Evolutionary conservation across 805 yeast genomes (phyloP).

Genomic region (Kuraishia cidri): DNA sequence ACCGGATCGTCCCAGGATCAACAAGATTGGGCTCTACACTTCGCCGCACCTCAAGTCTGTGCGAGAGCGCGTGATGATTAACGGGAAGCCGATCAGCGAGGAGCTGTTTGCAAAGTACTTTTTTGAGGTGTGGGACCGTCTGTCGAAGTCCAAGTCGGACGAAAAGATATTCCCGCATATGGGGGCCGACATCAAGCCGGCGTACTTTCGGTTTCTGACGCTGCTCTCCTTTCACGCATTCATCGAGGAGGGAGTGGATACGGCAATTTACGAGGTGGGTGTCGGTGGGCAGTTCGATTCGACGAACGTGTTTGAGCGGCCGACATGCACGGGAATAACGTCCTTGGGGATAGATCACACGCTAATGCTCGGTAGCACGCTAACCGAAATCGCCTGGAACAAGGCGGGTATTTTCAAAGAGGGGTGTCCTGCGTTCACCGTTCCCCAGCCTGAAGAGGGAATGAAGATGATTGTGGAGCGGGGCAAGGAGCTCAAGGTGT

Average conservation of each 20-base stretch:
- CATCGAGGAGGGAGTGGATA: slow-evolving; percentile 78
- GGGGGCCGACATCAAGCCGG: slow-evolving; percentile 70
- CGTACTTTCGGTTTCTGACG: slow-evolving; percentile 87
- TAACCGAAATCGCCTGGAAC: slow-evolving; percentile 91
- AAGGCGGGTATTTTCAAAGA: slow-evolving; percentile 87
- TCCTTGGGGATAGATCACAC: slow-evolving; percentile 91
- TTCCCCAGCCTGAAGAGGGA: slow-evolving; percentile 43
- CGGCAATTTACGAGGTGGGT: slow-evolving; percentile 96
- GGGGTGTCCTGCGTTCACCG: slow-evolving; percentile 59
- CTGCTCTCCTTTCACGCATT: slow-evolving; percentile 87
- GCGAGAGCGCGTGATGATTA: slow-evolving; percentile 81
- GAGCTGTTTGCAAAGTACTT: slow-evolving; percentile 79
- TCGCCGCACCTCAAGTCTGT: slow-evolving; percentile 94
- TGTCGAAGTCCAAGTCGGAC: slow-evolving; percentile 52
- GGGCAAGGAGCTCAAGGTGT: slow-evolving; percentile 52
- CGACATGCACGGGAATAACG: slow-evolving; percentile 80
- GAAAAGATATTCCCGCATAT: slow-evolving; percentile 60
- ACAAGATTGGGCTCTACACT: slow-evolving; percentile 85
- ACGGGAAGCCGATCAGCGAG: slow-evolving; percentile 81
- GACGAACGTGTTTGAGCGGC: slow-evolving; percentile 77
- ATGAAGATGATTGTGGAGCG: slow-evolving; percentile 50
- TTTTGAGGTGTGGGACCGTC: slow-evolving; percentile 87
- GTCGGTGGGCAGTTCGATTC: slow-evolving; percentile 97
- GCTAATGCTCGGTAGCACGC: slow-evolving; percentile 74
- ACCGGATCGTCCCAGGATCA: slow-evolving; percentile 17